phyloP scores from a whole-genome alignment of 1,284 basidiomycete species.

The Uromyces viciae-fabae region DNA sequence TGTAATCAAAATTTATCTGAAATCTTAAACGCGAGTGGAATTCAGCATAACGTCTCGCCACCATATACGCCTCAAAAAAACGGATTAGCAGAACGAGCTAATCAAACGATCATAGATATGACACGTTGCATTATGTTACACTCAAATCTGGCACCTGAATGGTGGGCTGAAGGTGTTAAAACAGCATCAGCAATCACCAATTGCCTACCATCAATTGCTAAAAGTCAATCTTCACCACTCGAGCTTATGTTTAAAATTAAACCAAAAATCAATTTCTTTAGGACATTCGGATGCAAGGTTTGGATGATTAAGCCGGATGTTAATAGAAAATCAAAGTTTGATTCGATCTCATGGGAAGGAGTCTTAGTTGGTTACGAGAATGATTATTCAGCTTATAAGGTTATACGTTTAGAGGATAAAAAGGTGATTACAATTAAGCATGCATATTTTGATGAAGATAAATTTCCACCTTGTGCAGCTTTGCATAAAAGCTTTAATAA shows the following conservation, averaged over 20 bases:
- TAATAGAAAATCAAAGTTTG: not conserved
- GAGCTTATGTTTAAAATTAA: not conserved
- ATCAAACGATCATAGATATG: not conserved
- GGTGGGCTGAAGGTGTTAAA: slow-evolving; percentile 1
- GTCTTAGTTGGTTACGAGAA: not conserved
- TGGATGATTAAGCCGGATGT: not conserved
- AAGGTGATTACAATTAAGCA: too few relatives aligned
- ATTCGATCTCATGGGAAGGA: not conserved
- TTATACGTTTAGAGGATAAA: too few relatives aligned
- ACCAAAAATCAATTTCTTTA: not conserved
- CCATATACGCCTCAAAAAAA: not conserved
- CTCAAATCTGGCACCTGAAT: too few relatives aligned
- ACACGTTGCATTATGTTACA: too few relatives aligned
- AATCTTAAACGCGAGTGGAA: too few relatives aligned
- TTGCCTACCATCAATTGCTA: not conserved
- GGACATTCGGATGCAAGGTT: not conserved
- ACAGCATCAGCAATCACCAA: not conserved
- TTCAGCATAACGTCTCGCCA: too few relatives aligned
- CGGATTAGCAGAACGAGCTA: not conserved
- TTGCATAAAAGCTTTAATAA: too few relatives aligned
- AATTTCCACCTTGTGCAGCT: too few relatives aligned
- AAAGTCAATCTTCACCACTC: not conserved
- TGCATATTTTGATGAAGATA: too few relatives aligned
- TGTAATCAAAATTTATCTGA: too few relatives aligned
- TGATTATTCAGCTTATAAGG: not conserved